phyloP scores from a whole-genome alignment of 2,329 filamentous ascomycete species.

The Rhinocladiella mackenziei region DNA sequence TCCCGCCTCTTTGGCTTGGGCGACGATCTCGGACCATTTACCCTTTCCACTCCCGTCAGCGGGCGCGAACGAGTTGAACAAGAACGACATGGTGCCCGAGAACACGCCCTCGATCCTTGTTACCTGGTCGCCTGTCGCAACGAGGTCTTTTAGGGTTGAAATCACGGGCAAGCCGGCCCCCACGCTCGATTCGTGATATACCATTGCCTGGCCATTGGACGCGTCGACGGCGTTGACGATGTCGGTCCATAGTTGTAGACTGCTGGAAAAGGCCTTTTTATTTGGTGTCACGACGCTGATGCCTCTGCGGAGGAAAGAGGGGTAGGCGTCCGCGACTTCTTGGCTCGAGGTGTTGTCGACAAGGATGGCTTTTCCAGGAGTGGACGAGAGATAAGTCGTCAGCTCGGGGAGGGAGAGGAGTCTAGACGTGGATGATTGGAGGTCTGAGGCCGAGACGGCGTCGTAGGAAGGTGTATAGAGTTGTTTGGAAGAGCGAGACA shows the following conservation, averaged over 20 bases:
- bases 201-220: constrained; percentile 57
- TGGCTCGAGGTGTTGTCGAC: constrained; percentile 96
- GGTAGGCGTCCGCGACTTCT: constrained; percentile 78
- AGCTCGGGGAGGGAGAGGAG: constrained; percentile 67
- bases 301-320: constrained; percentile 71
- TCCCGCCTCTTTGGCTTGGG: constrained; percentile 84
- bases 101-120: constrained; percentile 95
- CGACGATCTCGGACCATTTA: constrained; percentile 86
- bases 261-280: constrained; percentile 94
- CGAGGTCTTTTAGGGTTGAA: constrained; percentile 87
- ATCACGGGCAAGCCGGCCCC: constrained; percentile 91
- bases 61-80: constrained; percentile 96
- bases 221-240: constrained; percentile 71
- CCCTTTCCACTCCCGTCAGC: constrained; percentile 64
- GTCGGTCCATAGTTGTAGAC: constrained; percentile 74
- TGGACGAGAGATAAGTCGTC: constrained; percentile 70
- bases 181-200: constrained; percentile 94
- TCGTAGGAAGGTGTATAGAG: constrained; percentile 62
- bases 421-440: constrained; percentile 60
- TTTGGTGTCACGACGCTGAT: constrained; percentile 94
- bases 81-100: constrained; percentile 94
- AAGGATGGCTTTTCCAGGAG: constrained; percentile 73
- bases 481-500: constrained; percentile 79
- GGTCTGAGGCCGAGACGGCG: constrained; percentile 54
- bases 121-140: constrained; percentile 87